Conservation (phyloP, 2,329 filamentous ascomycete genomes). For the Alternaria ethzedia region DNA sequence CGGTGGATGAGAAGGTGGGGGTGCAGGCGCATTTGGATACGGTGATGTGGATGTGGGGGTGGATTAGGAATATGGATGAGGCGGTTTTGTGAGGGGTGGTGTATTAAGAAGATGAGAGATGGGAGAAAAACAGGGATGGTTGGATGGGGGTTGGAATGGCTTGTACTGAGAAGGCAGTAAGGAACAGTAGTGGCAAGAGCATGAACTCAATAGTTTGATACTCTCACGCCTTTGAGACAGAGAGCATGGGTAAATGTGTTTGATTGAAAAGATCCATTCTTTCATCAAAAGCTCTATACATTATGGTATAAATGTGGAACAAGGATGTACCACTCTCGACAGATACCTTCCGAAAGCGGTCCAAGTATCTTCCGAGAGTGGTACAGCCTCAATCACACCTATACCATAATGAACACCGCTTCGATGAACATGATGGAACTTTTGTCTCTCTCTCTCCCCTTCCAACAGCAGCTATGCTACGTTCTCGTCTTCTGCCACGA, state of each 20-base stretch:
- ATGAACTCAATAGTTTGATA: background rate
- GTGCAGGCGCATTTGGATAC: conserved; percentile 53
- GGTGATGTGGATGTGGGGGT: conserved; percentile 53
- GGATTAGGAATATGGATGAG: conserved; percentile 55
- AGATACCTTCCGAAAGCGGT: background rate
- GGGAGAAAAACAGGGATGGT: background rate
- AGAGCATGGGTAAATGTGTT: background rate
- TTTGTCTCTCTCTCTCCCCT: background rate
- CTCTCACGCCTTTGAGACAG: background rate
- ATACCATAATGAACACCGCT: background rate
- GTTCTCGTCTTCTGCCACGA: background rate
- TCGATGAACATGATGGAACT: background rate
- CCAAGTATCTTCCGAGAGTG: background rate
- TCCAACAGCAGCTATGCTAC: background rate
- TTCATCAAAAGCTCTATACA: background rate
- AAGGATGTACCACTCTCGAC: background rate
- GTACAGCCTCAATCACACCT: background rate
- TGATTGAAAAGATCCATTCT: background rate
- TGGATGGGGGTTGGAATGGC: background rate
- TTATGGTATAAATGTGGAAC: background rate
- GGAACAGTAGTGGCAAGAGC: background rate
- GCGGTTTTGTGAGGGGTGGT: conserved; percentile 38
- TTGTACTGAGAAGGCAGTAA: background rate
- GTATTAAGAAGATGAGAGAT: background rate
- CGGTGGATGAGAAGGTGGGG: conserved; percentile 57